Percentiles rank a stretch among this genome's conserved stretches.
These are phyloP conservation scores for Leersia perrieri DNA, from an alignment of 176 grass and related monocot genomes.

Conservation along the genomic window DNA sequence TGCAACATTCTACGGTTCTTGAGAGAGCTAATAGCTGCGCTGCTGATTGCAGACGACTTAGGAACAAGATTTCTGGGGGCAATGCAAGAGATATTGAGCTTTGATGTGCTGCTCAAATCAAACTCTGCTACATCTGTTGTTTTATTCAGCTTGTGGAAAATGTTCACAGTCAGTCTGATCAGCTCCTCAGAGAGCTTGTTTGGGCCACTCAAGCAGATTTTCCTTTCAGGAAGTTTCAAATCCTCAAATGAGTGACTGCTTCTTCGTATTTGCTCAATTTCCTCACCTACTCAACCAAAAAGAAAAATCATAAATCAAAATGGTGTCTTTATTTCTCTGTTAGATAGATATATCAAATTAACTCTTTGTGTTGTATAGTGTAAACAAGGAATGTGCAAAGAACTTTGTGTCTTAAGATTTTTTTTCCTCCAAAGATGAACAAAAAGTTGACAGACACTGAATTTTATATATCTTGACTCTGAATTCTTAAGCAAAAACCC, in stretches of 20 bases:
- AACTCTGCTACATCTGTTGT: background rate
- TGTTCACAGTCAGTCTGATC: constrained; percentile 50
- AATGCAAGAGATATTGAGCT: constrained; percentile 71
- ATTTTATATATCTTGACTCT: background rate
- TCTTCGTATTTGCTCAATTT: constrained; percentile 27
- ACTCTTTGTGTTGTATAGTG: background rate
- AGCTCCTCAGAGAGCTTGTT: constrained; percentile 84
- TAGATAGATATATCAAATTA: background rate
- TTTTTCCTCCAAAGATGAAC: background rate
- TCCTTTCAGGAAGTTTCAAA: background rate
- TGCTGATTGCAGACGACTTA: constrained; percentile 11
- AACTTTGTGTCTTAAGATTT: background rate
- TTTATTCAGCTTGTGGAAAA: constrained; percentile 77
- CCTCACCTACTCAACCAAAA: constrained; percentile 28
- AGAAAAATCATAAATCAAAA: background rate
- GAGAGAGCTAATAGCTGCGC: constrained; percentile 16
- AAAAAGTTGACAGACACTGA: background rate
- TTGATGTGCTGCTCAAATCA: constrained; percentile 34
- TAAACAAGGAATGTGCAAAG: background rate
- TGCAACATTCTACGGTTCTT: constrained; percentile 20
- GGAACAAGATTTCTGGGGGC: constrained; percentile 54
- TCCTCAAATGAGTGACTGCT: constrained; percentile 35
- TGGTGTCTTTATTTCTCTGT: background rate
- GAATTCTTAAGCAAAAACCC: background rate
- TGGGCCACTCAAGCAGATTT: constrained; percentile 35